Evolutionary conservation across 768 basidiomycete species (phyloP), one percentile per base, ranked within the genome.

Genomic region (Naganishia antarctica): DNA sequence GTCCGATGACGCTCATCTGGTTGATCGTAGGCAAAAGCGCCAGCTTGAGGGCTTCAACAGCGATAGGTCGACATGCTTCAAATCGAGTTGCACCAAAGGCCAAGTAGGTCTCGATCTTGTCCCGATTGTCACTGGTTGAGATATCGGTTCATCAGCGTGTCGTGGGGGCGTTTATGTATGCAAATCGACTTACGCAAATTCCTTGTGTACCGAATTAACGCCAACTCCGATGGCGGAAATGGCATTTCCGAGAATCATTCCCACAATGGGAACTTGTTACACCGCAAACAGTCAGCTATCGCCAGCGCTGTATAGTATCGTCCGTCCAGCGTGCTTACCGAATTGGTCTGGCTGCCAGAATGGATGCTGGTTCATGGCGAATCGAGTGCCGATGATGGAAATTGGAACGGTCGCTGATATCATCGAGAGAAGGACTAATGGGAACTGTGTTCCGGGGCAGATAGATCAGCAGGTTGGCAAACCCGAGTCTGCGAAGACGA

Each of bases 291-390:
- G 16, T 16, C 13, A 44, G 23, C 28, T 16, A 16, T 32, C 16
- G 45, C 21, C 18, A 3, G 23, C 21, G 7, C 40, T 5, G 37
- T 44, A n/a, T n/a, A n/a, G n/a, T n/a, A n/a, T n/a, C n/a, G n/a
- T n/a, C n/a, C 2, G 47, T 41, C 21, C 60, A 34, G 18, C 67
- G 85, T 44, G 66, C 53, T 26, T 29, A 57, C 53, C 86, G 70
- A 86, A 91, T 72, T 90, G 87, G 40, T 85, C 84, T 0, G 91
- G 89, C 26, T 80, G 83, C 91, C 91, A 92, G 75, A 92, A 90
- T 2, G 89, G 89, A 0, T 83, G 74, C 15, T 86, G 80, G 0
- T 82, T 80, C 87, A 92, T 91, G 2, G 89, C 87, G 68, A 83
- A 90, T 6, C 83, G 82, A 0, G 84, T 81, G 0, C 90, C 90